phyloP scores from a whole-genome alignment of 495 filamentous ascomycete species.

The Copromyces sp. region DNA sequence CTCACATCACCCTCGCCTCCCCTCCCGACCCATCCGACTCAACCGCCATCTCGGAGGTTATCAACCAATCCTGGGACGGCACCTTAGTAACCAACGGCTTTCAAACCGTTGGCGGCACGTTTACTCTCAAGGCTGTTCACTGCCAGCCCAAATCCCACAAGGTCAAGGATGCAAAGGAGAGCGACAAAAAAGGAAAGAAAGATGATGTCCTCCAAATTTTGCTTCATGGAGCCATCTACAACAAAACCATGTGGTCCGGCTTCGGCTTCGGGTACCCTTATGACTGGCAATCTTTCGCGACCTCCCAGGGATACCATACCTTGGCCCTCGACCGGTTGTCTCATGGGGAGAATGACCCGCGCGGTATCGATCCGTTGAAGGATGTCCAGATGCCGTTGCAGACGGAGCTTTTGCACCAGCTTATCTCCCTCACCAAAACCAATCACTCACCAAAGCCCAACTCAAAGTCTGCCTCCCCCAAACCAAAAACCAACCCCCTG shows the following conservation, averaged over 20 bases:
- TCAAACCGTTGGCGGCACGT: not conserved
- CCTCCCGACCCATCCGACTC: conserved; percentile 3
- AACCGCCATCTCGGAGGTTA: not conserved
- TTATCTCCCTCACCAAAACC: not conserved
- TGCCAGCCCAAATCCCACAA: conserved; percentile 1
- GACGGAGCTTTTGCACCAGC: conserved; percentile 4
- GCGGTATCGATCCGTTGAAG: conserved; percentile 2
- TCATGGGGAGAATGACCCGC: conserved; percentile 9
- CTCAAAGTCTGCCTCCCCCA: conserved; percentile 40
- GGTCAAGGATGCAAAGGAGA: not conserved
- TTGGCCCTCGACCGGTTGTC: conserved; percentile 18
- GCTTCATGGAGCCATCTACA: conserved; percentile 18
- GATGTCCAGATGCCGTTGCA: conserved; percentile 6
- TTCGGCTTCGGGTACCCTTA: conserved; percentile 3
- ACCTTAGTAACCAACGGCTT: conserved; percentile 1
- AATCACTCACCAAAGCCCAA: not conserved
- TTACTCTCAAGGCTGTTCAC: conserved; percentile 7
- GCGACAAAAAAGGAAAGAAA: too few species aligned
- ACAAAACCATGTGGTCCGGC: conserved; percentile 12
- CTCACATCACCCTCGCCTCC: not conserved
- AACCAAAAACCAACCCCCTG: conserved; percentile 41
- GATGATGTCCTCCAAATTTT: conserved; percentile 11
- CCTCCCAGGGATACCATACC: conserved; percentile 11
- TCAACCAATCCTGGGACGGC: not conserved
- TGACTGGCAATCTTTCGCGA: conserved; percentile 12